Percentiles rank a stretch among this genome's conserved stretches.
Evolutionary conservation across 2,329 filamentous ascomycete species (phyloP).

Genomic region (Xylaria arbuscula): DNA sequence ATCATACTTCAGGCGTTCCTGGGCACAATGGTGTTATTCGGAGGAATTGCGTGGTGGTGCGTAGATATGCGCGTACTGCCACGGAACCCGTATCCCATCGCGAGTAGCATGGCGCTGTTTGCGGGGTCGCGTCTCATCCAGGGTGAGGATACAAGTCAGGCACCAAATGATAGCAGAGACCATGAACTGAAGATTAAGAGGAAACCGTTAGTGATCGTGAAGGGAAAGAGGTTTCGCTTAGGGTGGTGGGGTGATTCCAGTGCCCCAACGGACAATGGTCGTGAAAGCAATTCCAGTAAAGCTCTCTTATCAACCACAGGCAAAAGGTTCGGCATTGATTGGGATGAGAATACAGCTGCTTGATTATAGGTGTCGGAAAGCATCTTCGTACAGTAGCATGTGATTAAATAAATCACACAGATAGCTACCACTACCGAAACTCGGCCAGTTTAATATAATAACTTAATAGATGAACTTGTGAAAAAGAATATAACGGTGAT

Average conservation of each 20-base stretch:
- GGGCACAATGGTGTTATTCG: constrained; percentile 19
- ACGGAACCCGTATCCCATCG: constrained; percentile 23
- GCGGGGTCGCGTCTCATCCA: constrained; percentile 15
- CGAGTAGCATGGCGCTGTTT: constrained; percentile 22
- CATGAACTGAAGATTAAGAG: background rate
- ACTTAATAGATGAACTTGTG: no score
- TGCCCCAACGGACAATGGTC: background rate
- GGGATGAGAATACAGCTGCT: background rate
- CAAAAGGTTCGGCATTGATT: constrained; percentile 19
- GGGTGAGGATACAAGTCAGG: background rate
- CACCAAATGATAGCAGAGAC: no score
- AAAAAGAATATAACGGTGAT: no score
- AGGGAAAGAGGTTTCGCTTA: constrained; percentile 11
- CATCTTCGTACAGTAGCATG: no score
- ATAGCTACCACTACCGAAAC: no score
- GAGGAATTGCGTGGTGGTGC: constrained; percentile 21
- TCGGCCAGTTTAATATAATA: no score
- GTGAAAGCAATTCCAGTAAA: background rate
- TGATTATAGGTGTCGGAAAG: background rate
- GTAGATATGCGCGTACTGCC: constrained; percentile 23
- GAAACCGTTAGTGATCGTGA: constrained; percentile 7
- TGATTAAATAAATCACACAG: no score
- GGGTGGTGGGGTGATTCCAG: constrained; percentile 11
- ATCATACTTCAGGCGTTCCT: constrained; percentile 15
- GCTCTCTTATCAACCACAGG: background rate